These are phyloP conservation scores for Globisporangium paroecandrum DNA, from an alignment of 352 stramenopile species.

Conservation along the genomic window DNA sequence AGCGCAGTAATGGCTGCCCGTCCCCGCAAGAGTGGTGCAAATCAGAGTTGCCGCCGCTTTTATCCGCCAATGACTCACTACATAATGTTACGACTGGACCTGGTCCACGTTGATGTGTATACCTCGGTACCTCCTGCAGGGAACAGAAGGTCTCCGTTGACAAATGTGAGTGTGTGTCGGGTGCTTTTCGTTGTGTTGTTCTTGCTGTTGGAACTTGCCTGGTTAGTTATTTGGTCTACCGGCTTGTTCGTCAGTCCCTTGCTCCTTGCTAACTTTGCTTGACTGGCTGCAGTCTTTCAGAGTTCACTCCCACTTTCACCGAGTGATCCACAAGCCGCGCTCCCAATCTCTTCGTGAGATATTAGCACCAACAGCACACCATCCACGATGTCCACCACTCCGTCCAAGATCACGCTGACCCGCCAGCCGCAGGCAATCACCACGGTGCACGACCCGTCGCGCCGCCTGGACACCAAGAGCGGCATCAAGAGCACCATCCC, in stretches of 20 bases:
- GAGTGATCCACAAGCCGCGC: neutral
- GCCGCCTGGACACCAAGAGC: constrained; percentile 3
- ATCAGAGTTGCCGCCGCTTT: neutral
- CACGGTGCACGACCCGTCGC: neutral
- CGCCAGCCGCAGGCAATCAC: neutral
- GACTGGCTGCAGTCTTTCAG: neutral
- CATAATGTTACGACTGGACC: neutral
- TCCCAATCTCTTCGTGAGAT: neutral
- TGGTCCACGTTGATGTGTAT: neutral
- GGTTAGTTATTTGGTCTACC: neutral
- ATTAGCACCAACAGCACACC: neutral
- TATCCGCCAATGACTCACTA: constrained; percentile 6
- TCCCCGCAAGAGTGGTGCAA: neutral
- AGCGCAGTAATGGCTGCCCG: neutral
- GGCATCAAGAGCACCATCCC: constrained; percentile 1
- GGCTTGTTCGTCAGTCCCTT: neutral
- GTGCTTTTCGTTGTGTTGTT: neutral
- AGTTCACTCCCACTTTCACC: neutral
- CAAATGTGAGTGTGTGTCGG: neutral
- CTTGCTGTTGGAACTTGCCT: neutral
- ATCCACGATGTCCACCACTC: neutral
- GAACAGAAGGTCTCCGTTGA: neutral
- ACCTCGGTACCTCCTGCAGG: too few relatives aligned
- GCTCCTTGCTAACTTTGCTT: neutral
- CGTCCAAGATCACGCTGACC: constrained; percentile 2